Evolutionary conservation across 768 basidiomycete species (phyloP).

Genomic region (Neoboletus brunneissimus): DNA sequence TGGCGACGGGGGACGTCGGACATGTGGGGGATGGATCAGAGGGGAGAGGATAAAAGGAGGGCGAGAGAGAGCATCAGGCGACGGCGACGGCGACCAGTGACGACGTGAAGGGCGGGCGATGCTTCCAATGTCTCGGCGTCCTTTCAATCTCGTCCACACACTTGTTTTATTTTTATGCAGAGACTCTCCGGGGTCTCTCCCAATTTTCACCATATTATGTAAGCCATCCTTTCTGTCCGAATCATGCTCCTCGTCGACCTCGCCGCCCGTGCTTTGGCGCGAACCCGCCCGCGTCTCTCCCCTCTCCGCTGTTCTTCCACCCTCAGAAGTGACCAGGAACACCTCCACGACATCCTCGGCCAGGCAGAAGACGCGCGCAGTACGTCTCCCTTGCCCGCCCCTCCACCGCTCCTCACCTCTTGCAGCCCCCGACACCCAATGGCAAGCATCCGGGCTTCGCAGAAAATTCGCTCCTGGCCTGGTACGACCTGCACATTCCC

Average conservation of each 20-base stretch:
- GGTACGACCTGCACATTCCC: constrained; percentile 5
- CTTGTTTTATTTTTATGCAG: constrained; percentile 4
- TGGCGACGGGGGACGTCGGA: constrained; percentile 45
- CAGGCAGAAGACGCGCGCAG: constrained; percentile 24
- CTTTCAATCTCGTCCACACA: constrained; percentile 2
- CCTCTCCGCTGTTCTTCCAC: constrained; percentile 12
- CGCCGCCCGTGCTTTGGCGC: constrained; percentile 15
- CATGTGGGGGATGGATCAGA: constrained; percentile 20
- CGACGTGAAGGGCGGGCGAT: constrained; percentile 15
- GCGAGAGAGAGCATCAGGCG: constrained; percentile 20
- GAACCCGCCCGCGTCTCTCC: not conserved
- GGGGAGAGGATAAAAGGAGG: constrained; percentile 4
- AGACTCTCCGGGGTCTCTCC: constrained; percentile 20
- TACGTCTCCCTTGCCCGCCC: not conserved
- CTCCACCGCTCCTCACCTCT: not conserved
- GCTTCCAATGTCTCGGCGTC: constrained; percentile 1
- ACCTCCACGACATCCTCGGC: constrained; percentile 23
- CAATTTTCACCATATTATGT: constrained; percentile 2
- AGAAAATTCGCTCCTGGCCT: constrained; percentile 26
- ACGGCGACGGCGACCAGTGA: constrained; percentile 16
- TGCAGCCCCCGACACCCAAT: constrained; percentile 12
- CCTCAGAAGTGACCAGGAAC: constrained; percentile 24
- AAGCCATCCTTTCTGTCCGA: not conserved
- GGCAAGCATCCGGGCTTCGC: constrained; percentile 26
- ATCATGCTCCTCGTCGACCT: constrained; percentile 16